Evolutionary conservation across 495 filamentous ascomycete genomes (phyloP).

Genomic region (Lindgomyces ingoldianus): DNA sequence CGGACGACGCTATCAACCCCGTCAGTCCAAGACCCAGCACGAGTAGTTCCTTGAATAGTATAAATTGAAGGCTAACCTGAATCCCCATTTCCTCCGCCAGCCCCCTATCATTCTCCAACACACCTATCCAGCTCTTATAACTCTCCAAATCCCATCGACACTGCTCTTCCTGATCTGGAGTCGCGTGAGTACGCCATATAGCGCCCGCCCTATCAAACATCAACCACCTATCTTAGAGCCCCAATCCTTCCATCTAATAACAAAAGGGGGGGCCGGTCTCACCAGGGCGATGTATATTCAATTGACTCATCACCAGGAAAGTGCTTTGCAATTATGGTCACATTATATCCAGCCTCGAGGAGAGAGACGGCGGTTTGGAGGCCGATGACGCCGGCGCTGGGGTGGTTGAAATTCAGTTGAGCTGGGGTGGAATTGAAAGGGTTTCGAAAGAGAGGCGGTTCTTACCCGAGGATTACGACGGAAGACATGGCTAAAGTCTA

Average conservation of each 20-base stretch:
- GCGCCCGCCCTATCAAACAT: constrained; percentile 9
- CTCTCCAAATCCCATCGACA: constrained; percentile 18
- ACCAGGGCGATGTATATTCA: constrained; percentile 17
- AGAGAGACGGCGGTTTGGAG: constrained; percentile 23
- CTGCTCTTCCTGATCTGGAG: constrained; percentile 2
- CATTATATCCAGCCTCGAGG: constrained; percentile 17
- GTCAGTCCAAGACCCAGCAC: too few species aligned
- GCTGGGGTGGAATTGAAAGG: too few species aligned
- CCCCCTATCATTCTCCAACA: not conserved
- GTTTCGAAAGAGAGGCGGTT: too few species aligned
- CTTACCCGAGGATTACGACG: too few species aligned
- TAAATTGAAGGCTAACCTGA: not conserved
- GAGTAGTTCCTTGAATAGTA: not conserved
- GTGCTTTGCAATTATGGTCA: constrained; percentile 18
- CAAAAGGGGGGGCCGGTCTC: not conserved
- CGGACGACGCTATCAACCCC: not conserved
- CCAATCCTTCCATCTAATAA: not conserved
- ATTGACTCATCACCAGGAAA: constrained; percentile 15
- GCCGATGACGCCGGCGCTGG: constrained; percentile 21
- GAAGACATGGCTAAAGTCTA: too few species aligned
- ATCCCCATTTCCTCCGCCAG: constrained; percentile 4
- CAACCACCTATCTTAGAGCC: not conserved
- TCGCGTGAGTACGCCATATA: constrained; percentile 20
- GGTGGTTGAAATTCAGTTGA: too few species aligned
- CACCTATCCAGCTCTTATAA: constrained; percentile 4